phyloP scores from a whole-genome alignment of 2,329 filamentous ascomycete species.

The Cordyceps cicadae region DNA sequence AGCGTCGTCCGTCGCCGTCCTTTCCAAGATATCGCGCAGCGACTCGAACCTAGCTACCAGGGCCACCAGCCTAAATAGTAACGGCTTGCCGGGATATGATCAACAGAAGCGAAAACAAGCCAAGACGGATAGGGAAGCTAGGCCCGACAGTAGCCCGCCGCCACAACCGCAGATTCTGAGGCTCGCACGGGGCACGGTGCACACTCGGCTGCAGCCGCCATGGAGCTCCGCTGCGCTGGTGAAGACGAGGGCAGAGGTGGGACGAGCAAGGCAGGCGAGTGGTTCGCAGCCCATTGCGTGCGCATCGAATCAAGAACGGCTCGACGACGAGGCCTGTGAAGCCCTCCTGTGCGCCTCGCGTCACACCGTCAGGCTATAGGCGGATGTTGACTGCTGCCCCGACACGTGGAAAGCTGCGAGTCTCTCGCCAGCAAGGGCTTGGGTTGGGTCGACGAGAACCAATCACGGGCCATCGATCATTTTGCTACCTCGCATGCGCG shows the following conservation, averaged over 20 bases:
- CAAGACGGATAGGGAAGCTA: neutral
- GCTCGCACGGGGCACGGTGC: neutral
- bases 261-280: neutral
- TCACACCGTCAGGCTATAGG: neutral
- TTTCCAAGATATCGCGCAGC: neutral
- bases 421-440: neutral
- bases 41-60: neutral
- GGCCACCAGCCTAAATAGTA: neutral
- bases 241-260: neutral
- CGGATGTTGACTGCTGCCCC: neutral
- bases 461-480: neutral
- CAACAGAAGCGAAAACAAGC: neutral
- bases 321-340: neutral
- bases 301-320: neutral
- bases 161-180: neutral
- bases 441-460: neutral
- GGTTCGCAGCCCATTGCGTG: neutral
- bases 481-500: neutral
- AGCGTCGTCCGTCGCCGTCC: neutral
- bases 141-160: neutral
- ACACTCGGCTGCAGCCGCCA: neutral
- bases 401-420: conserved; percentile 1
- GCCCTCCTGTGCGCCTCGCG: neutral
- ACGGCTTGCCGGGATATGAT: neutral
- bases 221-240: neutral